Conservation (phyloP, 345 rosid genomes). For the Punica granatum region DNA sequence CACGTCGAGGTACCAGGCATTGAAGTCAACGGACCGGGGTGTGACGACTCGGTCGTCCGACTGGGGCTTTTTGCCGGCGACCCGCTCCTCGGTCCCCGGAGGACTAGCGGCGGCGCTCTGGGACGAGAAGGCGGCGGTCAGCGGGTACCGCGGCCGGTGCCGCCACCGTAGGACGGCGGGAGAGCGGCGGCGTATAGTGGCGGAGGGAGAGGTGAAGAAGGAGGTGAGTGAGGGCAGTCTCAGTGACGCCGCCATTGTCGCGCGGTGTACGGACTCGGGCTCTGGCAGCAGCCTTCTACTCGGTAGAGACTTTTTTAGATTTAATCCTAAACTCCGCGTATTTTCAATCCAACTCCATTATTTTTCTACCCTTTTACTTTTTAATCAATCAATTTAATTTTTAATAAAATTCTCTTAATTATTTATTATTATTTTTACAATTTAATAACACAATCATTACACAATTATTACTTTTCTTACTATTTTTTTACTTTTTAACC, state of each 20-base stretch:
- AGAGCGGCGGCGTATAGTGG: slow-evolving; percentile 29
- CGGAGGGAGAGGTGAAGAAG: slow-evolving; percentile 34
- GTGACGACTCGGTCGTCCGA: slow-evolving; percentile 49
- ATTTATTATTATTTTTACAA: too few species aligned
- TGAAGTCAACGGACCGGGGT: slow-evolving; percentile 88
- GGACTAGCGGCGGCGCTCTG: slow-evolving; percentile 43
- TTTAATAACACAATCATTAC: too few species aligned
- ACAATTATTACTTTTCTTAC: too few species aligned
- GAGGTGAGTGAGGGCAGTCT: slow-evolving; percentile 55
- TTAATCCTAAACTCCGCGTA: too few species aligned
- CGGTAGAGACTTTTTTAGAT: background rate
- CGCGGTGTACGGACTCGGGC: background rate
- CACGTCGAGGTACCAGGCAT: slow-evolving; percentile 87
- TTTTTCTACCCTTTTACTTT: too few species aligned
- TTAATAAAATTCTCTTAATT: too few species aligned
- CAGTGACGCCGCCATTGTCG: slow-evolving; percentile 51
- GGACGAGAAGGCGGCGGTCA: slow-evolving; percentile 39
- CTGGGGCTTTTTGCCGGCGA: slow-evolving; percentile 26
- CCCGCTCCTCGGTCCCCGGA: slow-evolving; percentile 45
- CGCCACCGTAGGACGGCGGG: slow-evolving; percentile 18
- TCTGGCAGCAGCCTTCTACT: background rate
- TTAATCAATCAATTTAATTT: too few species aligned
- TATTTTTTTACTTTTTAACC: too few species aligned
- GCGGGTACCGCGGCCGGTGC: slow-evolving; percentile 17
- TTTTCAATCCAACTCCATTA: too few species aligned